Percentiles rank a stretch among this genome's conserved stretches.
Conservation (phyloP, 805 yeast genomes). For the Vanderwaltozyma polyspora region DNA sequence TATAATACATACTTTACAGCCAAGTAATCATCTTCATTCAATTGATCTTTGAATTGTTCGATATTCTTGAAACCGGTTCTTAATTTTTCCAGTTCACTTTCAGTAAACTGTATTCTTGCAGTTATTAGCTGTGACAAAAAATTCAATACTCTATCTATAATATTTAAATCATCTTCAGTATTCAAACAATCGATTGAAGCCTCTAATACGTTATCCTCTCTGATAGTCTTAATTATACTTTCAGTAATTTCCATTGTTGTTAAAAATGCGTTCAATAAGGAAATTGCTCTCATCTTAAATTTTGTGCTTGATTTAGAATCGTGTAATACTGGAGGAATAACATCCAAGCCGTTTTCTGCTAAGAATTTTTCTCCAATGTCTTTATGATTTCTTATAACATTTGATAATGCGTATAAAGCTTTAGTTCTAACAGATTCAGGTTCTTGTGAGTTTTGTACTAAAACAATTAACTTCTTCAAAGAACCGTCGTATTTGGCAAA, state of each 20-base stretch:
- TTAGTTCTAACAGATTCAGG: constrained; percentile 39
- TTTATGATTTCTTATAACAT: constrained; percentile 57
- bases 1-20: constrained; percentile 14
- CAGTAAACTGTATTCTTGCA: constrained; percentile 35
- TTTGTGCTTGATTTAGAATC: constrained; percentile 26
- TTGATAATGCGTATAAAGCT: constrained; percentile 68
- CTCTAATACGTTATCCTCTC: constrained; percentile 25
- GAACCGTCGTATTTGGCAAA: constrained; percentile 44
- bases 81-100: constrained; percentile 32
- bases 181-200: constrained; percentile 20
- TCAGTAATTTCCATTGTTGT: constrained; percentile 39
- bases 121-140: constrained; percentile 37
- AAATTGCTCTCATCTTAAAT: constrained; percentile 41
- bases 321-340: constrained; percentile 29
- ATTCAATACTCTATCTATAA: constrained; percentile 47
- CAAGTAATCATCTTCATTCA: constrained; percentile 45
- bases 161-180: constrained; percentile 31
- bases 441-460: constrained; percentile 26
- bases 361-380: constrained; percentile 47
- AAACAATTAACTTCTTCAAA: constrained; percentile 33
- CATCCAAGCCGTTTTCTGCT: constrained; percentile 50
- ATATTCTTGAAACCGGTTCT: constrained; percentile 29
- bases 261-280: constrained; percentile 48
- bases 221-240: constrained; percentile 26
- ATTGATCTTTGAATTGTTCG: constrained; percentile 35